Evolutionary conservation across 208 protist genomes (phyloP).

Genomic region (Crithidia thermophila): DNA sequence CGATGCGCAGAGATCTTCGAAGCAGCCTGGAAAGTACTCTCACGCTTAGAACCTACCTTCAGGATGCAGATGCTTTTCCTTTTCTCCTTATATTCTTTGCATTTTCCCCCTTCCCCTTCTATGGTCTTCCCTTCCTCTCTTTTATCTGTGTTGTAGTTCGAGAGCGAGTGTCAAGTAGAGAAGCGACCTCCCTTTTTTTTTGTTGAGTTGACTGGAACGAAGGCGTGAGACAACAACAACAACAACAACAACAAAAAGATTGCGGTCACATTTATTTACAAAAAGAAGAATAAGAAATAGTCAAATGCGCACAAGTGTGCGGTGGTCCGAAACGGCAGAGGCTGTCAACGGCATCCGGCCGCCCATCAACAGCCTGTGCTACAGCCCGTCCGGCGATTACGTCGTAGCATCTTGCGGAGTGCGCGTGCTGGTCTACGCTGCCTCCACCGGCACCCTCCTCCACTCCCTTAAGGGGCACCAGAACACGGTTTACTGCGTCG

Average conservation of each 20-base stretch:
- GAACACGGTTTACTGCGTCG: slow-evolving; percentile 92
- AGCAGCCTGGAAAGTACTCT: too few relatives aligned
- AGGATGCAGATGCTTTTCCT: too few relatives aligned
- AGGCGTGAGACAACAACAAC: too few relatives aligned
- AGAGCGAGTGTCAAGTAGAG: too few relatives aligned
- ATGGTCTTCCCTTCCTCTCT: background rate
- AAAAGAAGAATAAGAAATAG: too few relatives aligned
- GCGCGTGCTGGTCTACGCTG: slow-evolving; percentile 95
- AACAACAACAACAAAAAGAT: too few relatives aligned
- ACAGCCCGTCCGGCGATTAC: slow-evolving; percentile 89
- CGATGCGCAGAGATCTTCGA: too few relatives aligned
- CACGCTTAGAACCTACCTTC: too few relatives aligned
- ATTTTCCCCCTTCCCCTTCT: background rate
- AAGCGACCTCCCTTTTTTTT: too few relatives aligned
- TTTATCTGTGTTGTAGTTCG: too few relatives aligned
- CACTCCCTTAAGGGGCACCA: slow-evolving; percentile 96
- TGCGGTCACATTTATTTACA: too few relatives aligned
- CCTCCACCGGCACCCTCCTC: slow-evolving; percentile 87
- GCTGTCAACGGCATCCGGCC: slow-evolving; percentile 51
- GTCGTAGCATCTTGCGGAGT: slow-evolving; percentile 90
- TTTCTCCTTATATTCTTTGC: background rate
- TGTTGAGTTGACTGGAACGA: too few relatives aligned
- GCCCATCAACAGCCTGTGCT: slow-evolving; percentile 86
- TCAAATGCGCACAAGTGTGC: slow-evolving; percentile 59
- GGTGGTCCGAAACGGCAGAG: slow-evolving; percentile 69